Conservation (phyloP, 495 filamentous ascomycete species). For the Penicillium cosmopolitanum region DNA sequence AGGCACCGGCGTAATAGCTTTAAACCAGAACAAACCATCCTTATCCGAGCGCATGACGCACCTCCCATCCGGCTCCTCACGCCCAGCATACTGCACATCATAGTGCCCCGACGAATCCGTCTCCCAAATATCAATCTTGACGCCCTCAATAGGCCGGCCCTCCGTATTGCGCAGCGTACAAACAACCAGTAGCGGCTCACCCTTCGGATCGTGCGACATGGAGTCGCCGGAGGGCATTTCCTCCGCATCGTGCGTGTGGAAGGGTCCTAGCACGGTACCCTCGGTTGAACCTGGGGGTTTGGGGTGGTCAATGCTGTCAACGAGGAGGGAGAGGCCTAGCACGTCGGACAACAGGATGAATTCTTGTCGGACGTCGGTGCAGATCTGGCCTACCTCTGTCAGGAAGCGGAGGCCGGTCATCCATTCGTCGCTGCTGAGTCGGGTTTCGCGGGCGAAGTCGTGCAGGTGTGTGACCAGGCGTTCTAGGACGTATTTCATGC, state of each 20-base stretch:
- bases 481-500: conserved; percentile 73
- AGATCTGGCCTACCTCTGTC: conserved; percentile 73
- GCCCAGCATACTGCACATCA: conserved; percentile 81
- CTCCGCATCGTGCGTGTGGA: conserved; percentile 89
- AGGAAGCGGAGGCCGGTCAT: conserved; percentile 73
- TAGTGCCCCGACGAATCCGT: conserved; percentile 86
- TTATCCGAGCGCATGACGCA: conserved; percentile 74
- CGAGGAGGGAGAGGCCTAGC: conserved; percentile 84
- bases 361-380: conserved; percentile 77
- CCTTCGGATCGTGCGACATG: conserved; percentile 69
- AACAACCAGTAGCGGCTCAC: conserved; percentile 69
- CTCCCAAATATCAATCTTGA: conserved; percentile 92
- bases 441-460: conserved; percentile 81
- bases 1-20: conserved; percentile 81
- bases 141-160: conserved; percentile 68
- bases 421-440: conserved; percentile 80
- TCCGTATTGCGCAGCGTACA: conserved; percentile 73
- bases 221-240: conserved; percentile 60
- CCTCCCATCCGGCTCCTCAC: conserved; percentile 74
- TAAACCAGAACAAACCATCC: conserved; percentile 84
- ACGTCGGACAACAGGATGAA: conserved; percentile 94
- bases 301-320: conserved; percentile 91
- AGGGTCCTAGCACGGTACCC: conserved; percentile 88
- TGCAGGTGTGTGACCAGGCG: conserved; percentile 78
- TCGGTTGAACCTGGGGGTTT: conserved; percentile 77